These are phyloP conservation scores for Mortierella antarctica DNA, from an alignment of 192 early-diverging fungal species.

Conservation along the genomic window DNA sequence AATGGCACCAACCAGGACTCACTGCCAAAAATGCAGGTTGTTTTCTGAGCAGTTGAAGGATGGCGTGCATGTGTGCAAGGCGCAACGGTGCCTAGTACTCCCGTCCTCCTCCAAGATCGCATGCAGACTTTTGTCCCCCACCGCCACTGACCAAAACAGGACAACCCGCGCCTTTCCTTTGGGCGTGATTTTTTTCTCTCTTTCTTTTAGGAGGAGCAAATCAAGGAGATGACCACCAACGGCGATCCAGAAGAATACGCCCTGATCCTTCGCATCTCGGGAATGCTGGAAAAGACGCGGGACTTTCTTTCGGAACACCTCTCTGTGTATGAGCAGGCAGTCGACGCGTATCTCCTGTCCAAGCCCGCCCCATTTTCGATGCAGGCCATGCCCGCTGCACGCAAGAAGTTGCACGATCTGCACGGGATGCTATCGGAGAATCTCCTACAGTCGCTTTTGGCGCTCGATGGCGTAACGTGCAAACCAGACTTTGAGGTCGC, in stretches of 20 bases:
- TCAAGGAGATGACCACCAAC: conserved; percentile 55
- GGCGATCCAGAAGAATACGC: conserved; percentile 66
- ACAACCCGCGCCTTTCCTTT: no score
- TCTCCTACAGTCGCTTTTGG: conserved; percentile 82
- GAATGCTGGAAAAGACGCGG: conserved; percentile 41
- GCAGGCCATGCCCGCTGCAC: conserved; percentile 55
- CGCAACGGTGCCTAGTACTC: no score
- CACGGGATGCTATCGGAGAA: conserved; percentile 76
- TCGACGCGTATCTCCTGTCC: conserved; percentile 25
- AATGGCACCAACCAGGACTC: no score
- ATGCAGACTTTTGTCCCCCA: neutral
- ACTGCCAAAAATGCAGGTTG: no score
- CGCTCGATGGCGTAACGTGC: conserved; percentile 79
- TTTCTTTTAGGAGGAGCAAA: conserved; percentile 45
- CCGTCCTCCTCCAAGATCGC: neutral
- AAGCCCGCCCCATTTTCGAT: conserved; percentile 48
- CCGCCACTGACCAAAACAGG: no score
- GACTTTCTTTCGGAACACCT: conserved; percentile 54
- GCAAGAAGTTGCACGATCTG: conserved; percentile 74
- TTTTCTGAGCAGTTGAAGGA: no score
- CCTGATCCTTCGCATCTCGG: conserved; percentile 58
- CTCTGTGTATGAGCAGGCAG: conserved; percentile 57
- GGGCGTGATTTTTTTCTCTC: neutral
- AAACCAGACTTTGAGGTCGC: conserved; percentile 77
- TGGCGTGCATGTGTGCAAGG: no score